Percentiles rank a stretch among this genome's conserved stretches.
Evolutionary conservation across 169 alveolate species (phyloP).

Genomic region (Ichthyophthirius multifiliis): DNA sequence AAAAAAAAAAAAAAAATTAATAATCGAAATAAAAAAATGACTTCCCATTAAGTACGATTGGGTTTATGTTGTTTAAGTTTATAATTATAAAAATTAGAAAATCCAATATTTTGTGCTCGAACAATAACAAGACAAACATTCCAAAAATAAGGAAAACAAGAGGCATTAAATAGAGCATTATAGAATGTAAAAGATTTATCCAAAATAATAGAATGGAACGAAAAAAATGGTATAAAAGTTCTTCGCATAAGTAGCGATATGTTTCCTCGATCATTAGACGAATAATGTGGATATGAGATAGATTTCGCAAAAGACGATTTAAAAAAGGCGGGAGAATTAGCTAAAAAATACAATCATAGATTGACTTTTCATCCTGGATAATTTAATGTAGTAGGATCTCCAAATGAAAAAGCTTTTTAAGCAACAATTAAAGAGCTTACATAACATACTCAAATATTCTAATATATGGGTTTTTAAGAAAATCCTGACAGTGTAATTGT

Average conservation of each 20-base stretch:
- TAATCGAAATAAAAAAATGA: no score
- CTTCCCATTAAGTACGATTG: no score
- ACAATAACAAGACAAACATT: neutral
- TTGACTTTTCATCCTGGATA: neutral
- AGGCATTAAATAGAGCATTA: neutral
- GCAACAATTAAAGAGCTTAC: neutral
- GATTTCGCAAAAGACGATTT: neutral
- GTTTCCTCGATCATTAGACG: neutral
- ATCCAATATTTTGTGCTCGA: neutral
- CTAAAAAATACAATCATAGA: neutral
- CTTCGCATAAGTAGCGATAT: neutral
- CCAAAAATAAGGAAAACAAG: neutral
- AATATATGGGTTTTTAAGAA: neutral
- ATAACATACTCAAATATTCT: neutral
- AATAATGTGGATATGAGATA: neutral
- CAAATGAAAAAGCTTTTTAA: constrained; percentile 9
- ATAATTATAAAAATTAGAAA: no score
- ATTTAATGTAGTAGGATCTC: neutral
- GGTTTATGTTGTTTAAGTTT: no score
- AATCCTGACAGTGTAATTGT: neutral
- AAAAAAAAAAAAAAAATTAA: no score
- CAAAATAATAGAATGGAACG: neutral
- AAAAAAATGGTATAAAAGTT: neutral
- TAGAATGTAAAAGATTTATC: neutral
- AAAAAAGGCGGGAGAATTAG: neutral